Base-by-base conservation (phyloP, 2,329 filamentous ascomycete species). In the Cladosporium halotolerans region DNA sequence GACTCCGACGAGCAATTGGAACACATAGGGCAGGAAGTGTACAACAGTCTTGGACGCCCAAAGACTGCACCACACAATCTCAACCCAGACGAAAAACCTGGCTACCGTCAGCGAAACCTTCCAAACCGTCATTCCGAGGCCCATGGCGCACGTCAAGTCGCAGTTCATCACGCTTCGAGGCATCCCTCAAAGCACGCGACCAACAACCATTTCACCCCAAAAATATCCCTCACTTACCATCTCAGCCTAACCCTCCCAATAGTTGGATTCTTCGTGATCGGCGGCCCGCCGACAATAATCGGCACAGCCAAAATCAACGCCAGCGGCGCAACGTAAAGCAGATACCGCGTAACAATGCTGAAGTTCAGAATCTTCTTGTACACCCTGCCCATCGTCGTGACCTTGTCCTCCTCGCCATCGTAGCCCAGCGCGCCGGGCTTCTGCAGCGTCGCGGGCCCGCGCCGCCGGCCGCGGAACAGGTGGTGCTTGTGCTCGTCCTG, bases 1-100 rank as follows among this genome's bases (percentile, higher is more conserved):
- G 38, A 84, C 79, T 18, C 82, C 82, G 53, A 78, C 77, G 9
- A 84, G 67, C 52, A 81, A 76, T 58, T 83, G 79, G 65, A 85
- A 85, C 33, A 84, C 56, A 45, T 70, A 76, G 1, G 82, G 82
- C 44, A 85, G 63, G 59, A 79, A 76, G 60, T 80, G 78, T 6
- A 79, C 79, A 23, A 82, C 66, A 45, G 83, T 70, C 66, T 85
- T 85, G 58, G 78, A 79, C 11, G 73, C 73, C 82, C 82, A 85
- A 55, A 85, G 70, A 62, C 78, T 79, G 36, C 82, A 69, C 82
- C 82, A 85, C 50, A 84, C 70, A 44, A 84, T 75, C 65, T 84
- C 81, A 36, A 85, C 71, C 82, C 82, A 85, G 14, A 76, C 75
- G 69, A 83, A 85, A 68, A 85, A 81, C 36, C 36, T 39, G 36